Evolutionary conservation across 805 yeast genomes (phyloP).

Genomic region (Pichia sporocuriosa): DNA sequence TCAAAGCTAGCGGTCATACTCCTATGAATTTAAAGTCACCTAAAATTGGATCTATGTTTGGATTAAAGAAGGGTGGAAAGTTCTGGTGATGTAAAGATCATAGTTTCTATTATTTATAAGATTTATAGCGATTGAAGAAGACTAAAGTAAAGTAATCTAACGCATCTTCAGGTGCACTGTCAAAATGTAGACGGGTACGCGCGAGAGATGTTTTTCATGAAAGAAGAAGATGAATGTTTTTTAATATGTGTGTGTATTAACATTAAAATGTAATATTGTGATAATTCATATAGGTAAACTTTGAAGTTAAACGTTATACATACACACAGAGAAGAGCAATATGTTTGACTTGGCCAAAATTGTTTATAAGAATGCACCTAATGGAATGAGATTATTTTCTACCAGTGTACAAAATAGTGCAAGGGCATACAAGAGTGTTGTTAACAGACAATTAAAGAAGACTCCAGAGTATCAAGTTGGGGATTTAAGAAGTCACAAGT

Average conservation of each 20-base stretch:
- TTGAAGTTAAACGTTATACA: too few species aligned
- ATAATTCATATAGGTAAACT: too few species aligned
- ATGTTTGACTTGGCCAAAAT: not conserved
- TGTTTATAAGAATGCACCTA: not conserved
- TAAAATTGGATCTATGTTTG: constrained; percentile 12
- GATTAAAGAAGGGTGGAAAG: constrained; percentile 11
- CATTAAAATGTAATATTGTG: too few species aligned
- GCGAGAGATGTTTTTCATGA: too few species aligned
- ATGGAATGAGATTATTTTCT: constrained; percentile 18
- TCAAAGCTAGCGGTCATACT: constrained; percentile 21
- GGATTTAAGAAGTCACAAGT: constrained; percentile 39
- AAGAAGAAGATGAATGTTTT: too few species aligned
- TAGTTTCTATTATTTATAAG: too few species aligned
- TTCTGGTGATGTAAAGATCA: constrained; percentile 15
- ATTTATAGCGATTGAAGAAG: too few species aligned
- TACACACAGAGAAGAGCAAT: not conserved
- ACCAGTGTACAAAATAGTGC: constrained; percentile 17
- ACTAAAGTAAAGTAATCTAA: too few species aligned
- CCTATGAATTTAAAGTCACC: constrained; percentile 2
- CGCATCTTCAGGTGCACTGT: too few species aligned
- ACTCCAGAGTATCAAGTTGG: constrained; percentile 45
- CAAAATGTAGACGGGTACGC: too few species aligned
- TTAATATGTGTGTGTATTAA: too few species aligned
- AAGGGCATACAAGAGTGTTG: constrained; percentile 35
- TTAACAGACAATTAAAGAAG: constrained; percentile 39